Base-by-base conservation (phyloP, 2,329 filamentous ascomycete species). In the Aspergillus thermomutatus region DNA sequence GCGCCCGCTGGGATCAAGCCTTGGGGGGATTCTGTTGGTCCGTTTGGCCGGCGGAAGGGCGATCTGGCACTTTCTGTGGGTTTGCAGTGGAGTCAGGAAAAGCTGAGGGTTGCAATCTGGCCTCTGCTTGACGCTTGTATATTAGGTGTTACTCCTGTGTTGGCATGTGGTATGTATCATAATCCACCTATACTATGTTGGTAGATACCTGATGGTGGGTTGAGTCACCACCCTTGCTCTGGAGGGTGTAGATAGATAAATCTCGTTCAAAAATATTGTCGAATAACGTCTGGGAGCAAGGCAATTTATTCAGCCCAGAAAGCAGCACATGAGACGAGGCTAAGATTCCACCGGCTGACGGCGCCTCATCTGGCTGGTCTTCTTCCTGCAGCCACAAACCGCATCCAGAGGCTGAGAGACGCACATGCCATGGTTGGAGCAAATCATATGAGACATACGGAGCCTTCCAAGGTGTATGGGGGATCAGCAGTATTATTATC, bases 1-100 rank as follows among this genome's bases (percentile, higher is more conserved):
- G 61, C 60, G 58, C 60, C 61, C 61, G 57, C 61, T 54, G 54
- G 60, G 55, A 61, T 60, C 60, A 63, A 61, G 59, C 53, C 57
- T 53, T 56, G 53, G 57, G 53, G 48, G 56, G 58, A 49, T 58
- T 54, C 55, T 47, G 45, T 59, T 59, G 54, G 49, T 47, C 21
- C 21, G 43, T 46, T 46, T 46, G 43, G 53, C 28, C 51, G 26
- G 52, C 53, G 52, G 57, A 55, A 49, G 57, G 58, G 49, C 57
- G 61, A 62, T 63, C 61, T 63, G 59, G 61, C 61, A 63, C 56
- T 56, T 58, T 58, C 52, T 52, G 54, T 63, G 57, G 52, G 50
- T 50, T 37, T 49, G 28, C 25, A 28, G 58, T 60, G 56, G 58
- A 62, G 41, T n/a, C n/a, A 25, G 10, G 19, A 25, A 23, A 45